phyloP scores from a whole-genome alignment of 768 basidiomycete species.

The Xerocomellus chrysenteron region DNA sequence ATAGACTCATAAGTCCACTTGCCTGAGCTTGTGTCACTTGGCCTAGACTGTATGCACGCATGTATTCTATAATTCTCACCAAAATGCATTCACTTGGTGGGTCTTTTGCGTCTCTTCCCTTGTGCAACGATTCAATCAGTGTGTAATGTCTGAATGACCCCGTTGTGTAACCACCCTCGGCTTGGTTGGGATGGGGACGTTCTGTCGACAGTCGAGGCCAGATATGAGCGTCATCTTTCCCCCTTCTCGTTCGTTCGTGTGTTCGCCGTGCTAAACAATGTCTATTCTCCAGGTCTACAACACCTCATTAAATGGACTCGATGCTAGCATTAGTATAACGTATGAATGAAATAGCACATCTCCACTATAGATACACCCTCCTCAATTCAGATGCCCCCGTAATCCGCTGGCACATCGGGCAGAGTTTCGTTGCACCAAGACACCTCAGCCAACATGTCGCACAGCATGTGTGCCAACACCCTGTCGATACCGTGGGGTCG shows the following conservation, averaged over 20 bases:
- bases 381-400: constrained; percentile 74
- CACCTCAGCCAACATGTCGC: constrained; percentile 83
- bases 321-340: constrained; percentile 3
- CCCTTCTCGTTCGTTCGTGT: too few relatives aligned
- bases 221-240: constrained; percentile 61
- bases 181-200: constrained; percentile 47
- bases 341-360: background rate
- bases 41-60: constrained; percentile 19
- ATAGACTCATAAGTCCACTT: constrained; percentile 89
- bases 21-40: constrained; percentile 49
- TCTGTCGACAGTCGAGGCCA: constrained; percentile 81
- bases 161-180: constrained; percentile 46
- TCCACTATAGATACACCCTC: constrained; percentile 61
- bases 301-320: background rate
- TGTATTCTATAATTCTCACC: constrained; percentile 30
- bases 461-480: constrained; percentile 88
- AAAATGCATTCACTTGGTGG: constrained; percentile 31
- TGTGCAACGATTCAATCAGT: constrained; percentile 59
- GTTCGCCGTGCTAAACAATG: constrained; percentile 1
- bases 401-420: constrained; percentile 86
- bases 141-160: constrained; percentile 30
- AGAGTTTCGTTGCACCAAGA: constrained; percentile 76
- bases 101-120: constrained; percentile 2
- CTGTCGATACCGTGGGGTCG: constrained; percentile 78
- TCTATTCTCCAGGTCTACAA: constrained; percentile 1